Percentiles rank a stretch among this genome's conserved stretches.
Evolutionary conservation across 306 rosid species (phyloP).

Genomic region (Trifolium pratense): DNA sequence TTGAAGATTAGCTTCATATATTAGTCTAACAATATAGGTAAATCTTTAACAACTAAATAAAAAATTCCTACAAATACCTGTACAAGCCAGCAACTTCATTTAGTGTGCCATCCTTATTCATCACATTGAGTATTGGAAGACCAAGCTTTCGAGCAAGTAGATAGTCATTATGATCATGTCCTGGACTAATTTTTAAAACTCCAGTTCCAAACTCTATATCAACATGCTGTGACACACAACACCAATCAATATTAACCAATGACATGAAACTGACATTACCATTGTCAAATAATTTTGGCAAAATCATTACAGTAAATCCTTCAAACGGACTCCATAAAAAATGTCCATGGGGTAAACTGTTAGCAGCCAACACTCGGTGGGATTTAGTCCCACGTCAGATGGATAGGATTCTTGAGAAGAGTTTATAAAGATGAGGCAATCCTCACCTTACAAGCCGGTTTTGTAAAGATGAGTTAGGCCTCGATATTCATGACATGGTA

Average conservation of each 20-base stretch:
- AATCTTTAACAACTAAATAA: constrained; percentile 36
- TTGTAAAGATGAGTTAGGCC: too few species aligned
- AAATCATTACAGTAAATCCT: constrained; percentile 23
- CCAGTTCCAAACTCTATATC: constrained; percentile 97
- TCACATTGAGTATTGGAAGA: constrained; percentile 93
- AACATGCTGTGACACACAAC: constrained; percentile 66
- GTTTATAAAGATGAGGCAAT: too few species aligned
- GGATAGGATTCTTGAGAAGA: too few species aligned
- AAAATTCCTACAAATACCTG: constrained; percentile 54
- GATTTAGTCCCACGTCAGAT: too few species aligned
- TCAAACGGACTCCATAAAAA: too few species aligned
- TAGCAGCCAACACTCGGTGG: too few species aligned
- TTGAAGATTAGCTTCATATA: constrained; percentile 35
- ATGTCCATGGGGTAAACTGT: too few species aligned
- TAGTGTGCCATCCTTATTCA: constrained; percentile 98
- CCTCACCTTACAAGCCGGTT: too few species aligned
- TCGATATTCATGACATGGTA: too few species aligned
- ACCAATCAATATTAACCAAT: constrained; percentile 26
- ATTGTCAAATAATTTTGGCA: constrained; percentile 27
- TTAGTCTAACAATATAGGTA: constrained; percentile 38
- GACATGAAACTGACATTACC: constrained; percentile 18
- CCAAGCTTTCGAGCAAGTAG: constrained; percentile 93
- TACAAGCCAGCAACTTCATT: constrained; percentile 88
- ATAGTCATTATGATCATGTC: constrained; percentile 97
- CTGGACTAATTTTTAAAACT: constrained; percentile 94